A percentile compares a stretch with the other conserved stretches of the same genome.
These are phyloP conservation scores for Ogataea paradorogensis DNA, from an alignment of 805 yeast species.

Conservation along the genomic window DNA sequence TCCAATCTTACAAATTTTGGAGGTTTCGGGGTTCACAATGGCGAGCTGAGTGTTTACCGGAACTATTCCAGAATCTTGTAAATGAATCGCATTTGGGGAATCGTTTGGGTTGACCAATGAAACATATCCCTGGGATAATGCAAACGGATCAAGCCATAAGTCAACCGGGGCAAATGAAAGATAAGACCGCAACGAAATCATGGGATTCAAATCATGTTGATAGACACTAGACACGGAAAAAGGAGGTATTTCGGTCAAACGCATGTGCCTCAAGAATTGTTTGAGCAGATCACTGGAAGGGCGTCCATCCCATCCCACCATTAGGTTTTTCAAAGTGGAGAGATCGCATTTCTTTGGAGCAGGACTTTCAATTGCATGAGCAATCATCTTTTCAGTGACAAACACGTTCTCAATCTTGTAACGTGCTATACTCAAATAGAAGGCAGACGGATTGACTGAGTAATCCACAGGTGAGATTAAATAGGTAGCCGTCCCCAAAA, in stretches of 20 bases:
- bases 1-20: slow-evolving; percentile 73
- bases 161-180: slow-evolving; percentile 87
- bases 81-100: slow-evolving; percentile 62
- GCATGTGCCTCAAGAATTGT: slow-evolving; percentile 58
- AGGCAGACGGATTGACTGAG: slow-evolving; percentile 68
- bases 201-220: slow-evolving; percentile 75
- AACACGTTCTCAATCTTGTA: slow-evolving; percentile 82
- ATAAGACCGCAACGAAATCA: slow-evolving; percentile 81
- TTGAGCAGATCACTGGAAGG: slow-evolving; percentile 62
- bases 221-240: slow-evolving; percentile 75
- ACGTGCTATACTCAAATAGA: slow-evolving; percentile 67
- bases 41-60: slow-evolving; percentile 93
- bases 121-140: slow-evolving; percentile 85
- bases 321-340: slow-evolving; percentile 68
- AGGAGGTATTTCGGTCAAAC: slow-evolving; percentile 59
- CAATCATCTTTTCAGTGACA: slow-evolving; percentile 79
- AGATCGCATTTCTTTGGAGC: slow-evolving; percentile 58
- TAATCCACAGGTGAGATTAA: slow-evolving; percentile 75
- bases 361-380: slow-evolving; percentile 55
- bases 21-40: slow-evolving; percentile 92
- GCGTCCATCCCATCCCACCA: slow-evolving; percentile 76
- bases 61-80: slow-evolving; percentile 95
- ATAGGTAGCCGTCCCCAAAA: slow-evolving; percentile 81
- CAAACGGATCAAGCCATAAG: slow-evolving; percentile 80
- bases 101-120: slow-evolving; percentile 74